Base-by-base conservation (phyloP, 805 yeast genomes). In the Wickerhamomyces tratensis region DNA sequence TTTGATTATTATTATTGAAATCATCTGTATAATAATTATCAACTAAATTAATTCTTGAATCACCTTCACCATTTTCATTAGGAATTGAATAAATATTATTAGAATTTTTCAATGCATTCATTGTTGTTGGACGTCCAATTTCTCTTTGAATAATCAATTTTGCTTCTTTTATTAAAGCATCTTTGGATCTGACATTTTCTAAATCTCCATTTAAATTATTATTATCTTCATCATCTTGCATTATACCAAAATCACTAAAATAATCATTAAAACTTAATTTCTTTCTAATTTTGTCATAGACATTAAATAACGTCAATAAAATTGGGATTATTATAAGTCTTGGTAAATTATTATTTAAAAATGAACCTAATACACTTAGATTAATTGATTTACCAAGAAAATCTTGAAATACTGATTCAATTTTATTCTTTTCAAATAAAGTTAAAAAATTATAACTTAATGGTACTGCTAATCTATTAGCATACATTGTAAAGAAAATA, bases 381-480 rank as follows among this genome's bases (percentile, higher is more conserved):
- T 84, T 82, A 55, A 86, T 82, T 6, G 86, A 81, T 50, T 75
- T 68, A 7, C 93, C 94, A 46, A 82, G 69, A 65, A 88, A 84
- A 39, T 74, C 71, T 54, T 85, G 87, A 59, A 86, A 86, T 10
- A 66, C 71, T 4, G 74, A 65, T 25, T 60, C 65, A 27, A 80
- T 63, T 15, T 72, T 66, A 3, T 77, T 69, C 0, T 46, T 42
- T 40, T 54, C 51, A 44, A 82, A 71, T 42, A 86, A 65, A 40
- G 84, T 82, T 43, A 86, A 59, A 56, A 83, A 86, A 61, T 86
- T 86, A 62, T 82, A 86, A 26, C 86, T 77, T 47, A 86, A 66
- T 10, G 95, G 95, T 11, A 86, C 79, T 0, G 95, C 84, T 56
- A 86, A 65, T 48, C 95, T 77, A 41, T 89, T 82, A 15, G 86